These are phyloP conservation scores for Thraustochytrium sp. DNA, from an alignment of 352 stramenopile species.

Conservation along the genomic window DNA sequence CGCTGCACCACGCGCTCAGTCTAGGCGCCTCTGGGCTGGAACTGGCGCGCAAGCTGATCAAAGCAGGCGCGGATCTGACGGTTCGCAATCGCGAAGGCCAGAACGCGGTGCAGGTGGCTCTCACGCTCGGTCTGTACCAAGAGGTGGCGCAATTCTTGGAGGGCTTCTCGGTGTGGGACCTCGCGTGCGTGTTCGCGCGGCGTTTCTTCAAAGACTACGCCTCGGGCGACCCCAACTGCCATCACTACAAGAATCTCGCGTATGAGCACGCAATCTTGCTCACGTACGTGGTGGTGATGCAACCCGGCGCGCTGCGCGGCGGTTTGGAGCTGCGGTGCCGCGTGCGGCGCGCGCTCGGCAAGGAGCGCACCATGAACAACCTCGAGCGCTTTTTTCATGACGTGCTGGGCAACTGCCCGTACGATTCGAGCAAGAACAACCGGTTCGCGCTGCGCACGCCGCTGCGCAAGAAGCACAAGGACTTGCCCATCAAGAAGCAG, in stretches of 20 bases:
- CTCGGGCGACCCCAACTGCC: background rate
- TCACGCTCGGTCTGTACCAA: slow-evolving; percentile 5
- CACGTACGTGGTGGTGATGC: slow-evolving; percentile 28
- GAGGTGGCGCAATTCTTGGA: background rate
- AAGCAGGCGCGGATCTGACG: slow-evolving; percentile 18
- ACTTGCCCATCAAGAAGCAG: background rate
- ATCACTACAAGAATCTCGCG: slow-evolving; percentile 14
- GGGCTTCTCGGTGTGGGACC: background rate
- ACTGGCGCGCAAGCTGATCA: background rate
- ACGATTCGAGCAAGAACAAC: slow-evolving; percentile 1
- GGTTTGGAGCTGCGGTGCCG: background rate
- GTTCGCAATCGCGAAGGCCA: background rate
- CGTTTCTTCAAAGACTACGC: slow-evolving; percentile 28
- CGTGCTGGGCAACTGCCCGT: background rate
- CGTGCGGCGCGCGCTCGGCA: background rate
- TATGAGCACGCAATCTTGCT: slow-evolving; percentile 20
- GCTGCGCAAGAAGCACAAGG: background rate
- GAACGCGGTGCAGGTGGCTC: background rate
- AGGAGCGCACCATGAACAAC: slow-evolving; percentile 34
- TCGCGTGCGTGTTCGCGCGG: background rate
- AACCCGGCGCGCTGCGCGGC: background rate
- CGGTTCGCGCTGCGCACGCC: background rate
- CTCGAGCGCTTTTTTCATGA: slow-evolving; percentile 30
- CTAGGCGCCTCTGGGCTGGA: background rate
- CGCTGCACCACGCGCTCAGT: slow-evolving; percentile 12